Percentiles rank a stretch among this genome's conserved stretches.
Conservation (phyloP, 768 basidiomycete species). For the Mycena epipterygia region DNA sequence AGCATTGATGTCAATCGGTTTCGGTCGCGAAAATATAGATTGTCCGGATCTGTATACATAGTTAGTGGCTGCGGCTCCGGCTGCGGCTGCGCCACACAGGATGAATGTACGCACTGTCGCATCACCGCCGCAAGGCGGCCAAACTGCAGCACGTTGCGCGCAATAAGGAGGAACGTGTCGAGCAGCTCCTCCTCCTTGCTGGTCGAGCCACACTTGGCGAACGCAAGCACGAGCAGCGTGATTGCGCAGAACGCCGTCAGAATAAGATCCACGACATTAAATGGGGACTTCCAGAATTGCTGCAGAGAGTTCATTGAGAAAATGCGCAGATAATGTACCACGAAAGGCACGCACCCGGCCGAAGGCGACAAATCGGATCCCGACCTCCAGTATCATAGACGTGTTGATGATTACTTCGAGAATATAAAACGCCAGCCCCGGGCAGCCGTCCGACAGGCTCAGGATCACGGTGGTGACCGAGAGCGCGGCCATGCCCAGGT, state of each 20-base stretch:
- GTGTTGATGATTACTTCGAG: conserved; percentile 91
- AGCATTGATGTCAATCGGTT: conserved; percentile 85
- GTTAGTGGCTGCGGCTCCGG: conserved; percentile 15
- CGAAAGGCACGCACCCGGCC: conserved; percentile 76
- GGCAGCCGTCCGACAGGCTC: conserved; percentile 87
- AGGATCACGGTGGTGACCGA: conserved; percentile 90
- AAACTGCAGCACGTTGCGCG: conserved; percentile 94
- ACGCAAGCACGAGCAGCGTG: conserved; percentile 89
- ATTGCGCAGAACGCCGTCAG: conserved; percentile 91
- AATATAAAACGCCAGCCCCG: conserved; percentile 89
- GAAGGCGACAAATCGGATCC: conserved; percentile 91
- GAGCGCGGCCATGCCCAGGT: conserved; percentile 89
- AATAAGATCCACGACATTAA: conserved; percentile 90
- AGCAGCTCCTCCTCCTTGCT: conserved; percentile 95
- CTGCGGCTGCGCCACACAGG: conserved; percentile 29
- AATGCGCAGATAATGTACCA: neutral
- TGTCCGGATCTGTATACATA: conserved; percentile 77
- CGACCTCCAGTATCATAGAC: conserved; percentile 95
- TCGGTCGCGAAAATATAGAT: conserved; percentile 89
- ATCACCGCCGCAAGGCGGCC: conserved; percentile 92
- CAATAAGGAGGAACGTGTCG: conserved; percentile 92
- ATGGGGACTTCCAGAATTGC: conserved; percentile 98
- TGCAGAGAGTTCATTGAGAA: conserved; percentile 49
- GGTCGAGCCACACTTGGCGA: conserved; percentile 84
- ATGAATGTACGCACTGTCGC: conserved; percentile 80